Base-by-base conservation (phyloP, 2,329 filamentous ascomycete species). In the Xylaria hypoxylon region DNA sequence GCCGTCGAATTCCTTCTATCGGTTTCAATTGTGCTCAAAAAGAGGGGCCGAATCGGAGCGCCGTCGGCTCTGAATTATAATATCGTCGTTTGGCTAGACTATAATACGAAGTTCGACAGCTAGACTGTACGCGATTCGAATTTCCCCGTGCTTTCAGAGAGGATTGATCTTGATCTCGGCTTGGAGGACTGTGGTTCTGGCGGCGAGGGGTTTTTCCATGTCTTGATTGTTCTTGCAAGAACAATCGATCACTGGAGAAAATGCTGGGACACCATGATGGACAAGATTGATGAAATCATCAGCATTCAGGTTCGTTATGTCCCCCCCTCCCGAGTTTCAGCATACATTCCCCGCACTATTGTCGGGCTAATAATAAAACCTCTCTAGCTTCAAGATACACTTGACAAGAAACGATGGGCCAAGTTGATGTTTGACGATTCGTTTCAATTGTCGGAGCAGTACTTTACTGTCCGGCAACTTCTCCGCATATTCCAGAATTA, bases 381-480 rank as follows among this genome's bases (percentile, higher is more conserved):
- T n/a, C n/a, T 10, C 3, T 35, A 63, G 61, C 53, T 63, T 11
- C 61, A 58, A 52, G 61, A 63, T 19, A 67, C 67, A 3, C 59
- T 67, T 17, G 67, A 69, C 47, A 62, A 31, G 31, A 61, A 62
- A 26, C 51, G 64, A 50, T 67, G 64, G 67, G 28, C 51, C 51
- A 59, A 40, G 40, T 42, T 67, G 31, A 69, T 69, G 67, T 69
- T 69, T 33, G 67, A 67, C 19, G 61, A 67, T 24, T 67, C 64
- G 2, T 67, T 67, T 45, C 64, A 69, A 62, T 57, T 67, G 15
- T 67, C 67, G 6, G 64, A 64, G n/a, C 67, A 69, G 19, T 67
- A 69, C 44, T 69, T 69, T 15, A 69, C 64, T 4, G 61, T 67
- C 15, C 51, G 67, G 11, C 67, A 69, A 22, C 59, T 69, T 24